phyloP scores from a whole-genome alignment of 2,329 filamentous ascomycete genomes.

The Fusarium sp. region DNA sequence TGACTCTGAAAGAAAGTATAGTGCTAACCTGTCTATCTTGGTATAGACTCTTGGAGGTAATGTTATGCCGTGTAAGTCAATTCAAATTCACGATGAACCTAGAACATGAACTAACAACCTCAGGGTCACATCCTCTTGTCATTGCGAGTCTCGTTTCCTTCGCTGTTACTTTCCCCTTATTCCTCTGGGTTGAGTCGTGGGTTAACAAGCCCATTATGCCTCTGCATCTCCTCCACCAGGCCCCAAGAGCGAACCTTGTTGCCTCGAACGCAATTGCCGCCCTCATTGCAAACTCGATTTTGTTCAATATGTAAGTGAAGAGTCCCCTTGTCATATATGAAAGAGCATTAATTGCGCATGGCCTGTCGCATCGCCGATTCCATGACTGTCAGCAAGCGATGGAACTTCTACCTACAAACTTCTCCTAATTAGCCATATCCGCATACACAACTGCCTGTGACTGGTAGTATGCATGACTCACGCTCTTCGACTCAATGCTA shows the following conservation, averaged over 20 bases:
- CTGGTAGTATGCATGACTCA: background rate
- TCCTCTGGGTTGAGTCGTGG: constrained; percentile 63
- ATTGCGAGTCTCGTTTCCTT: constrained; percentile 63
- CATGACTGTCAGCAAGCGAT: background rate
- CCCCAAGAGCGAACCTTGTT: constrained; percentile 68
- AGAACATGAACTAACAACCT: constrained; percentile 7
- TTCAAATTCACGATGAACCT: no score
- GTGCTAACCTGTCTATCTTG: constrained; percentile 16
- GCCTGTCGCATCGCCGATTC: background rate
- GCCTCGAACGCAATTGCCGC: constrained; percentile 65
- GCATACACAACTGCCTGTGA: background rate
- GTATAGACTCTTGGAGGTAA: constrained; percentile 71
- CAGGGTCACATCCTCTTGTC: constrained; percentile 69
- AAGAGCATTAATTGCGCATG: constrained; percentile 1
- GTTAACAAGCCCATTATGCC: constrained; percentile 70
- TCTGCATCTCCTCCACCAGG: constrained; percentile 60
- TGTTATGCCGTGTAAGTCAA: constrained; percentile 64
- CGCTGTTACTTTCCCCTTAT: constrained; percentile 59
- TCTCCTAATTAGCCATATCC: background rate
- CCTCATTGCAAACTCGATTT: constrained; percentile 64
- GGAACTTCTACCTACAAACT: background rate
- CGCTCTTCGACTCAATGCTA: background rate
- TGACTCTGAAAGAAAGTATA: background rate
- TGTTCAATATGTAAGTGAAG: constrained; percentile 66
- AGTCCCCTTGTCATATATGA: background rate